phyloP scores from a whole-genome alignment of 768 basidiomycete species.

The Postia placenta region DNA sequence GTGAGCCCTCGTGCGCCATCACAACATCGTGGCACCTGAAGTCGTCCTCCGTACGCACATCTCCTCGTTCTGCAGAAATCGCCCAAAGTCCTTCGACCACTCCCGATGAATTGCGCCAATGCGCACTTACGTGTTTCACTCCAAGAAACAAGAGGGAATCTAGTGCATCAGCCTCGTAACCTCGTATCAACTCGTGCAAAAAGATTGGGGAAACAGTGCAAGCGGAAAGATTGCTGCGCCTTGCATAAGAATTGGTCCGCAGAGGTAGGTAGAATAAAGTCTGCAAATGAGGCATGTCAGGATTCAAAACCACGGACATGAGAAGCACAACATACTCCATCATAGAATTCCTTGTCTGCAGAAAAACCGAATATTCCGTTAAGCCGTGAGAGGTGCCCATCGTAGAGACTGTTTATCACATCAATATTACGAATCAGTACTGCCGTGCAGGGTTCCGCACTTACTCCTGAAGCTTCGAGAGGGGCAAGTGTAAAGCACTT shows the following conservation, averaged over 20 bases:
- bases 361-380: slow-evolving; percentile 37
- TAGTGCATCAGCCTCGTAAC: neutral
- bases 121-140: neutral
- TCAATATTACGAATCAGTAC: too few relatives aligned
- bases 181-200: neutral
- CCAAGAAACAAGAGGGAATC: slow-evolving; percentile 4
- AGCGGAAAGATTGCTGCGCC: neutral
- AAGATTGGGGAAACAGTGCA: neutral
- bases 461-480: slow-evolving; percentile 31
- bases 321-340: slow-evolving; percentile 42
- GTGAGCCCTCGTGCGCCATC: neutral
- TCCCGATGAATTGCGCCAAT: neutral
- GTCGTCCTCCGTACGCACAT: neutral
- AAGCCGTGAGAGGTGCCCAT: slow-evolving; percentile 34
- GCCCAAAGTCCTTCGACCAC: neutral
- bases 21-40: neutral
- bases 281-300: slow-evolving; percentile 16
- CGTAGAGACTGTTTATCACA: slow-evolving; percentile 28
- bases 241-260: slow-evolving; percentile 23
- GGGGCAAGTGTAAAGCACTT: slow-evolving; percentile 8
- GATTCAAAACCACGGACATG: too few relatives aligned
- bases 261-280: slow-evolving; percentile 45
- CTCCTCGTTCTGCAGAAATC: neutral
- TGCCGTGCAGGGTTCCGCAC: too few relatives aligned
- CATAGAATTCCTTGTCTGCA: slow-evolving; percentile 22